Conservation (phyloP, 2,329 filamentous ascomycete species). For the Colletotrichum neosansevieriae region DNA sequence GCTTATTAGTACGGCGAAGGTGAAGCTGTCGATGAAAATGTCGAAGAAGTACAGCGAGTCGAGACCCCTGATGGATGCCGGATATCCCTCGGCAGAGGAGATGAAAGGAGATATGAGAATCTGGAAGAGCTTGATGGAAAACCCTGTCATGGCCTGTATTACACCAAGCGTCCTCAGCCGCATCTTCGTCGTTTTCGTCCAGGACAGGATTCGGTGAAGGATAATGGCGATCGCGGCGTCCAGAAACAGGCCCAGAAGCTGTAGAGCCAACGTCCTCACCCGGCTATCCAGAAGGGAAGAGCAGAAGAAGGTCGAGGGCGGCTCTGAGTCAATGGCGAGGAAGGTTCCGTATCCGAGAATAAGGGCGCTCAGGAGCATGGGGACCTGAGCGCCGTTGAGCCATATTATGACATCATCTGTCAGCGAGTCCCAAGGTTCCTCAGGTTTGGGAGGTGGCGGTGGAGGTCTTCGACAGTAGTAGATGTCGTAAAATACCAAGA, state of each 20-base stretch:
- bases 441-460: slow-evolving; percentile 49
- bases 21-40: slow-evolving; percentile 60
- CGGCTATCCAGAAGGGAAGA: slow-evolving; percentile 56
- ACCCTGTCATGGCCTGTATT: slow-evolving; percentile 56
- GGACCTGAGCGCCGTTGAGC: slow-evolving; percentile 57
- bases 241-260: slow-evolving; percentile 58
- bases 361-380: slow-evolving; percentile 51
- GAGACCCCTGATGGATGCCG: slow-evolving; percentile 48
- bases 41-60: slow-evolving; percentile 63
- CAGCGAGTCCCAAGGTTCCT: slow-evolving; percentile 62
- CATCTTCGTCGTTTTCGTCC: slow-evolving; percentile 61
- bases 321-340: slow-evolving; percentile 52
- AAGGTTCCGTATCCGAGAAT: slow-evolving; percentile 59
- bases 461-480: slow-evolving; percentile 50
- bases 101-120: slow-evolving; percentile 48
- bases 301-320: slow-evolving; percentile 65
- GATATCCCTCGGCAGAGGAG: slow-evolving; percentile 42
- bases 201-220: slow-evolving; percentile 64
- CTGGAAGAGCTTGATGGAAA: slow-evolving; percentile 54
- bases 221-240: slow-evolving; percentile 62
- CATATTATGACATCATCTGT: slow-evolving; percentile 62
- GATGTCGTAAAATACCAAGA: slow-evolving; percentile 60
- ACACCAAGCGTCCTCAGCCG: slow-evolving; percentile 60
- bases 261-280: slow-evolving; percentile 53
- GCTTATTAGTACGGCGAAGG: slow-evolving; percentile 58